phyloP scores from a whole-genome alignment of 2,329 filamentous ascomycete genomes.

The Fusarium fujikuroi region DNA sequence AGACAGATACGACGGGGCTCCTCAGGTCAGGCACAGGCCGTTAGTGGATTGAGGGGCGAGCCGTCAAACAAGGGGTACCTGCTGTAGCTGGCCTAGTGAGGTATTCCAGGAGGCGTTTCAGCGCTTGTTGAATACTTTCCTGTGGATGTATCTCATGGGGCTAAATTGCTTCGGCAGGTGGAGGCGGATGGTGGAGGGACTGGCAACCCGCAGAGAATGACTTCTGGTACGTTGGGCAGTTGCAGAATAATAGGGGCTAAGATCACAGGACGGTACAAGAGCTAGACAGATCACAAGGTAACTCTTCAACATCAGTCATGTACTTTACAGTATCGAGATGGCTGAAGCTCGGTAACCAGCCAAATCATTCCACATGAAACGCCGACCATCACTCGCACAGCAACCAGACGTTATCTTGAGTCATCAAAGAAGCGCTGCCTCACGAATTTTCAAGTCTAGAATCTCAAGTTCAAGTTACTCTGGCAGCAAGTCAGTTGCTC shows the following conservation, averaged over 20 bases:
- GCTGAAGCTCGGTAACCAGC: slow-evolving; percentile 17
- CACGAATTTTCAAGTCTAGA: slow-evolving; percentile 5
- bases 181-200: slow-evolving; percentile 27
- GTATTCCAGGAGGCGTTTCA: slow-evolving; percentile 33
- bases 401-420: slow-evolving; percentile 12
- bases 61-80: slow-evolving; percentile 34
- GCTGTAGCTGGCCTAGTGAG: slow-evolving; percentile 23
- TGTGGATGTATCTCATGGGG: slow-evolving; percentile 26
- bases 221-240: slow-evolving; percentile 34
- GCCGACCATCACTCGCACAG: slow-evolving; percentile 1
- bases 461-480: not conserved
- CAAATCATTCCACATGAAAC: slow-evolving; percentile 17
- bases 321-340: not conserved
- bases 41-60: slow-evolving; percentile 37
- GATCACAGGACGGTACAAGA: slow-evolving; percentile 20
- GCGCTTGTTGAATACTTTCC: slow-evolving; percentile 22
- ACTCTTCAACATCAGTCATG: not conserved
- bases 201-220: slow-evolving; percentile 18
- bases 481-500: slow-evolving; percentile 22
- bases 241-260: slow-evolving; percentile 44
- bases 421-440: not conserved
- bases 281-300: not conserved
- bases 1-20: slow-evolving; percentile 17
- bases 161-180: slow-evolving; percentile 28
- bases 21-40: slow-evolving; percentile 29